phyloP scores from a whole-genome alignment of 768 basidiomycete species.

The Omphalotus guepiniiformis region DNA sequence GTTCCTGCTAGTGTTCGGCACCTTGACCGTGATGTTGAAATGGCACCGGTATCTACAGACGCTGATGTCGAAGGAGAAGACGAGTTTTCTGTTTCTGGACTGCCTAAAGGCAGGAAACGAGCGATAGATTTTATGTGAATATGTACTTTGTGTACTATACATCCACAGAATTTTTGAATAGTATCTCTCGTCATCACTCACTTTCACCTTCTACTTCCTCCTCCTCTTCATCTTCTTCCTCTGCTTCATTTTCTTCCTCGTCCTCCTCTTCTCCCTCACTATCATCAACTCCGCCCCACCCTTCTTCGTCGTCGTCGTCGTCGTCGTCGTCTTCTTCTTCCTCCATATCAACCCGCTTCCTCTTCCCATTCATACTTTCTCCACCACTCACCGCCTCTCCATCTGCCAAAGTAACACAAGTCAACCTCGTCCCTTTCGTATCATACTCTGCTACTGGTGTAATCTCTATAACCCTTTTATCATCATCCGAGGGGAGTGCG shows the following conservation, averaged over 20 bases:
- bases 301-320: slow-evolving; percentile 17
- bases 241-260: slow-evolving; percentile 23
- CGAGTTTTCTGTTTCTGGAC: slow-evolving; percentile 18
- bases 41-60: slow-evolving; percentile 13
- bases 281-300: slow-evolving; percentile 11
- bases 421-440: slow-evolving; percentile 82
- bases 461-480: slow-evolving; percentile 31
- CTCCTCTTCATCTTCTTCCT: too few relatives aligned
- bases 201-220: too few relatives aligned
- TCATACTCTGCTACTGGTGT: slow-evolving; percentile 67
- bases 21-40: slow-evolving; percentile 18
- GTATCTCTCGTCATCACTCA: too few relatives aligned
- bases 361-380: slow-evolving; percentile 24
- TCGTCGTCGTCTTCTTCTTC: slow-evolving; percentile 18
- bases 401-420: slow-evolving; percentile 63
- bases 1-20: slow-evolving; percentile 44
- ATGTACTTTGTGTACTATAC: too few relatives aligned
- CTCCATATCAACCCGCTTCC: slow-evolving; percentile 22
- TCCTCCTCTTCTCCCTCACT: slow-evolving; percentile 26
- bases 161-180: too few relatives aligned
- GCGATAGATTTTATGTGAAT: slow-evolving; percentile 80
- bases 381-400: slow-evolving; percentile 27
- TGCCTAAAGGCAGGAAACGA: slow-evolving; percentile 52
- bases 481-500: slow-evolving; percentile 30
- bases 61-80: slow-evolving; percentile 16